phyloP scores from a whole-genome alignment of 768 basidiomycete species.

The Tricholoma sp. region DNA sequence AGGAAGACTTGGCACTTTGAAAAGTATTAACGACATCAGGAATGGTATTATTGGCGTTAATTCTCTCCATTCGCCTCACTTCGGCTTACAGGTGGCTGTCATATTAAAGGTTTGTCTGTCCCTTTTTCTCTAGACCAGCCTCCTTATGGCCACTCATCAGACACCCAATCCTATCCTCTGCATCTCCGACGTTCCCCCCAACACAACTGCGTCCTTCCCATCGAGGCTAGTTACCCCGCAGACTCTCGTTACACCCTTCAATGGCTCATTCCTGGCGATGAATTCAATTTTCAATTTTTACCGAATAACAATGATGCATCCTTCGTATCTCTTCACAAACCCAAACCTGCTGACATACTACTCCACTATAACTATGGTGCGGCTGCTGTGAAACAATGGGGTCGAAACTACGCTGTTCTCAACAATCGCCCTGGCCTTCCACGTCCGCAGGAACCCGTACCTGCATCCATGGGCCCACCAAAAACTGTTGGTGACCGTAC shows the following conservation, averaged over 20 bases:
- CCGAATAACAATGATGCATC: constrained; percentile 8
- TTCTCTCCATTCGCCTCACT: background rate
- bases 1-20: background rate
- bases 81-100: background rate
- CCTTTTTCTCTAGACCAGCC: background rate
- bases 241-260: constrained; percentile 6
- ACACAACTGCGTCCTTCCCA: background rate
- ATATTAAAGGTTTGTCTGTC: constrained; percentile 1
- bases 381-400: constrained; percentile 8
- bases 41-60: background rate
- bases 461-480: background rate
- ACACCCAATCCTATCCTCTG: constrained; percentile 4
- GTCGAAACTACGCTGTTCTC: constrained; percentile 3
- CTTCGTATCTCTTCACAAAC: constrained; percentile 1
- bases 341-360: constrained; percentile 6
- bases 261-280: constrained; percentile 1
- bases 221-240: constrained; percentile 1
- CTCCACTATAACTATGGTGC: no score
- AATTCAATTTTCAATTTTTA: background rate
- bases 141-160: background rate
- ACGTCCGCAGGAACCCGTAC: background rate
- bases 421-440: background rate
- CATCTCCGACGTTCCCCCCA: background rate
- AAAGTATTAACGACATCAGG: background rate
- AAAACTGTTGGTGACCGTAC: background rate